A percentile compares a stretch with the other conserved stretches of the same genome.
phyloP scores from a whole-genome alignment of 2,329 filamentous ascomycete species.

The Hypoxylon sp. region DNA sequence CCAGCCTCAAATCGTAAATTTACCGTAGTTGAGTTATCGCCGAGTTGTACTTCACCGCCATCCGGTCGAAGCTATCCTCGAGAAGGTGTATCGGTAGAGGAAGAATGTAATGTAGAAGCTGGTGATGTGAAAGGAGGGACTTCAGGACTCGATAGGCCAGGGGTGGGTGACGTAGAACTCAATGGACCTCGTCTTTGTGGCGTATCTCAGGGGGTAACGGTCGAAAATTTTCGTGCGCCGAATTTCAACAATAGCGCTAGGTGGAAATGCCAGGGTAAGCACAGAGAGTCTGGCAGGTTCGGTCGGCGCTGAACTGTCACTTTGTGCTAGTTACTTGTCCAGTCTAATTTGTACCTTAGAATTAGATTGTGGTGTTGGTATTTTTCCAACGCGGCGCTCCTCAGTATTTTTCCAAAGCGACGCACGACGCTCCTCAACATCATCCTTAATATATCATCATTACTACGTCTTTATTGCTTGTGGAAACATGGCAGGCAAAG shows the following conservation, averaged over 20 bases:
- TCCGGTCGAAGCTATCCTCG: neutral
- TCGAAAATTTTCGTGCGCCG: slow-evolving; percentile 32
- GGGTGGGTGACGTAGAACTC: slow-evolving; percentile 1
- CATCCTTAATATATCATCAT: neutral
- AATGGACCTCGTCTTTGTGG: slow-evolving; percentile 12
- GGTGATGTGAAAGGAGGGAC: neutral
- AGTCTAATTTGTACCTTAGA: slow-evolving; percentile 6
- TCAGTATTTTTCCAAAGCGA: neutral
- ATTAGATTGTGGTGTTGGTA: neutral
- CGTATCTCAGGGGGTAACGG: slow-evolving; percentile 32
- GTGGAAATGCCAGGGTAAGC: slow-evolving; percentile 8
- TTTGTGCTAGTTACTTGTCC: neutral
- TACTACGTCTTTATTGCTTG: neutral
- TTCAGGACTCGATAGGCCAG: neutral
- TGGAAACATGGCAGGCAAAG: neutral
- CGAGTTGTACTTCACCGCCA: slow-evolving; percentile 1
- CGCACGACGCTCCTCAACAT: too few species aligned
- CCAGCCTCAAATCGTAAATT: slow-evolving; percentile 47
- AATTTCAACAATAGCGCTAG: slow-evolving; percentile 32
- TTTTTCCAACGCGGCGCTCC: neutral
- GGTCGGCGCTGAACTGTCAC: neutral
- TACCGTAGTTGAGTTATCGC: slow-evolving; percentile 47
- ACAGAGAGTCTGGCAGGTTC: neutral
- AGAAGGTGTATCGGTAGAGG: neutral
- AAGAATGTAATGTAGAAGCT: neutral